Evolutionary conservation across 2,329 filamentous ascomycete species (phyloP).

Genomic region (Chalara sp.): DNA sequence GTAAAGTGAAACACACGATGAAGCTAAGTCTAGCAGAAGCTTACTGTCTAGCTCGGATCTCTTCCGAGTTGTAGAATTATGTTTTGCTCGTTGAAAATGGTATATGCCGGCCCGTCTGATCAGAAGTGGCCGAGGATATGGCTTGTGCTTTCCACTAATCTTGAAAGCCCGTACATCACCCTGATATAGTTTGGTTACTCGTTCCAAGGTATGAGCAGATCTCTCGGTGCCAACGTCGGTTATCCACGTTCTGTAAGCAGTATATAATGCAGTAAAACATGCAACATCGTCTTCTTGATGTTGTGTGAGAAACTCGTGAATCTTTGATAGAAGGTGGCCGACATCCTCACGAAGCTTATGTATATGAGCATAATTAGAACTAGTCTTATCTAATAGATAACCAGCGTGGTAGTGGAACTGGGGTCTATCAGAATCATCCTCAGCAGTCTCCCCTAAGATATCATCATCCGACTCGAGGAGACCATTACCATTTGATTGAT

Average conservation of each 20-base stretch:
- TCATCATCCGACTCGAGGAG: conserved; percentile 51
- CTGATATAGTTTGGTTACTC: conserved; percentile 75
- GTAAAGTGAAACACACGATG: conserved; percentile 86
- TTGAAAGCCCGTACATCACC: conserved; percentile 90
- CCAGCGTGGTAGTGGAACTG: conserved; percentile 86
- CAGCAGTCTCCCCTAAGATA: conserved; percentile 53
- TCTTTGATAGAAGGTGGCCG: conserved; percentile 72
- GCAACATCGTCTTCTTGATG: conserved; percentile 93
- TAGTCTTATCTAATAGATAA: conserved; percentile 63
- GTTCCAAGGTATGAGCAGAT: conserved; percentile 86
- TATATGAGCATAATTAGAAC: conserved; percentile 64
- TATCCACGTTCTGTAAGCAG: conserved; percentile 92
- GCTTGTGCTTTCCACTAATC: conserved; percentile 84
- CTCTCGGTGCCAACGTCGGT: conserved; percentile 95
- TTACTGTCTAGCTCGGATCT: conserved; percentile 86
- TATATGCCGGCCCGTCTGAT: conserved; percentile 92
- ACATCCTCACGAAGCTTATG: conserved; percentile 76
- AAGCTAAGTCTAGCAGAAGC: conserved; percentile 77
- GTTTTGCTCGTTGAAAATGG: conserved; percentile 85
- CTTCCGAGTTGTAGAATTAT: conserved; percentile 82
- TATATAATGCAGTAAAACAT: conserved; percentile 89
- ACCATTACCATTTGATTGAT: conserved; percentile 37
- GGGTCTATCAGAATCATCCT: conserved; percentile 77
- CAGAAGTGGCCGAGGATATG: conserved; percentile 86
- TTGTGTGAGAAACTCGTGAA: conserved; percentile 74